Evolutionary conservation across 2,329 filamentous ascomycete genomes (phyloP).

Genomic region (Ophiocordyceps robertsii): DNA sequence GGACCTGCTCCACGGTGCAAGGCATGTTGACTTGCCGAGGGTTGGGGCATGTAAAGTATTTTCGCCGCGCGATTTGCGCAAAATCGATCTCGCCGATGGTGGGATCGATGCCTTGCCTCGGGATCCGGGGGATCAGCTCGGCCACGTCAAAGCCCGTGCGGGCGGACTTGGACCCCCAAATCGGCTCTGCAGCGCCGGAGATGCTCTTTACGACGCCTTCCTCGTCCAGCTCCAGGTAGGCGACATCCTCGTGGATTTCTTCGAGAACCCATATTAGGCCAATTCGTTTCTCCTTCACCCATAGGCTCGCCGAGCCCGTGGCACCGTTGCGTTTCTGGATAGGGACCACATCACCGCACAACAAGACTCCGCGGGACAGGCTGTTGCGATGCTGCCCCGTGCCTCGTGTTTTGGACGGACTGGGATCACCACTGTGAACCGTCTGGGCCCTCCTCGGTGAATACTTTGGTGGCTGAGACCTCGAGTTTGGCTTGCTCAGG

Average conservation of each 20-base stretch:
- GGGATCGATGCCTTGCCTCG: conserved; percentile 58
- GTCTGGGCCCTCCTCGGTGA: conserved; percentile 47
- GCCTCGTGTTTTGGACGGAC: conserved; percentile 38
- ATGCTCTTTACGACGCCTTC: conserved; percentile 59
- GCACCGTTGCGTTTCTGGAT: conserved; percentile 92
- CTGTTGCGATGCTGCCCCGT: conserved; percentile 52
- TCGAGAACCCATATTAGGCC: conserved; percentile 96
- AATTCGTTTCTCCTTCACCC: conserved; percentile 94
- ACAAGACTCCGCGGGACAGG: conserved; percentile 74
- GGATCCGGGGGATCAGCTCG: conserved; percentile 68
- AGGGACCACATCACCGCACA: conserved; percentile 96
- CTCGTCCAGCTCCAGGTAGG: conserved; percentile 62
- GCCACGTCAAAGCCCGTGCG: conserved; percentile 60
- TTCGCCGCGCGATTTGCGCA: conserved; percentile 55
- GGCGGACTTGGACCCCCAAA: conserved; percentile 67
- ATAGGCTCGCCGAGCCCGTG: conserved; percentile 84
- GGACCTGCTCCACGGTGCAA: conserved; percentile 62
- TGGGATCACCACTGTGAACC: conserved; percentile 42
- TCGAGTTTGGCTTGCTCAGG: conserved; percentile 65
- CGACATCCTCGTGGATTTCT: conserved; percentile 92
- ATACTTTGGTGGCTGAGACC: conserved; percentile 40
- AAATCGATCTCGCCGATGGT: conserved; percentile 66
- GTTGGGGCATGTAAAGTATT: conserved; percentile 77
- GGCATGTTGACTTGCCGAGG: conserved; percentile 69
- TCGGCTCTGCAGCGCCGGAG: conserved; percentile 64